phyloP scores from a whole-genome alignment of 352 stramenopile species.

The Aphanomyces euteiches region DNA sequence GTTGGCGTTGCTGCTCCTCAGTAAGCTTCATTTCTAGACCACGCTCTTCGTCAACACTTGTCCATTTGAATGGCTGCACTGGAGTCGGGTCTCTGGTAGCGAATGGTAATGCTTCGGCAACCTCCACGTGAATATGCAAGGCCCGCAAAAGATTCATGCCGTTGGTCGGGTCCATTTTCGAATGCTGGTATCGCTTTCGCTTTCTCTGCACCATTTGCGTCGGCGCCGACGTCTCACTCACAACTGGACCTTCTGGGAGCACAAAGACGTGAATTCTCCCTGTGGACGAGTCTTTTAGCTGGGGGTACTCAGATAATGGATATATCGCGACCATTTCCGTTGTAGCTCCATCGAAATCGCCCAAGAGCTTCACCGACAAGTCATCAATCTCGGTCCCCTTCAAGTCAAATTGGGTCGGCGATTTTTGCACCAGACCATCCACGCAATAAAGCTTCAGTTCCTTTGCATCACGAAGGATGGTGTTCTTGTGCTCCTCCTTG shows the following conservation, averaged over 20 bases:
- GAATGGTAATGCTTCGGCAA: too few relatives aligned
- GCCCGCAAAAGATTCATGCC: background rate
- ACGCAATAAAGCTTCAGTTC: background rate
- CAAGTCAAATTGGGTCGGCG: background rate
- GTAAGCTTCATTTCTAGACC: slow-evolving; percentile 27
- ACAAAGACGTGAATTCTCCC: background rate
- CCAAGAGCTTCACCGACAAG: too few relatives aligned
- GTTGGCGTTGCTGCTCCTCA: slow-evolving; percentile 36
- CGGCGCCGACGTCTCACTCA: too few relatives aligned
- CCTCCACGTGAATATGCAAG: background rate
- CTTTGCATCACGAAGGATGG: background rate
- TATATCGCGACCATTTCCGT: background rate
- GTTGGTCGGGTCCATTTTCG: background rate
- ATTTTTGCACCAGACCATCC: background rate
- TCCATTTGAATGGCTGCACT: too few relatives aligned
- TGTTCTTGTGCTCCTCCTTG: background rate
- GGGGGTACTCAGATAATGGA: background rate
- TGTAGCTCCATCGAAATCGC: background rate
- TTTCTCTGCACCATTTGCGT: background rate
- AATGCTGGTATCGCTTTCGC: background rate
- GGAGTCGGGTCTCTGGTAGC: too few relatives aligned
- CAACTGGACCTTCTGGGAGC: background rate
- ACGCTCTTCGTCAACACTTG: background rate
- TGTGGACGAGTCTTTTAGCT: background rate
- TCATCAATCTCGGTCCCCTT: too few relatives aligned